Evolutionary conservation across 345 rosid species (phyloP), one percentile per base, ranked within the genome.

Genomic region (Cardiospermum halicacabum): DNA sequence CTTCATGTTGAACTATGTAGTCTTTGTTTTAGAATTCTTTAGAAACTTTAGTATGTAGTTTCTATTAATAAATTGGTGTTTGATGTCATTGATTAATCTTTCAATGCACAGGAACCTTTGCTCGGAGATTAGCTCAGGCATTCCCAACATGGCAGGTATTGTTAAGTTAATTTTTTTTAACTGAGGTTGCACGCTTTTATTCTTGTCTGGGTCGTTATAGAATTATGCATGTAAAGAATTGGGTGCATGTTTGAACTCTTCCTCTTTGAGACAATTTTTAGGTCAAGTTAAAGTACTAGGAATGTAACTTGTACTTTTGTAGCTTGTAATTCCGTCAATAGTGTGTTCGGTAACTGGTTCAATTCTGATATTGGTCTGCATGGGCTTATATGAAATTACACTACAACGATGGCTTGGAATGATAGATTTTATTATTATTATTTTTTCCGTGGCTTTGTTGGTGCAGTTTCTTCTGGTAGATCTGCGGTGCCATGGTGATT

Each of bases 401-500:
- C 32, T 6, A 53, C 25, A 36, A 11, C 61, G 40, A 31, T 18
- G 28, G 22, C 36, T 60, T 30, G 47, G 24, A 21, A 51, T 53
- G 12, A 36, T 30, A 27, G n/a, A n/a, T n/a, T n/a, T n/a, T n/a
- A 63, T 43, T 39, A 25, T 43, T 54, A 34, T 64, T 31, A 61
- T 43, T 32, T 27, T 19, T 32, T 47, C 25, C 22, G 2, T 34
- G 40, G 51, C 22, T 42, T 4, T 68, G 24, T 31, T 72, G 68
- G 53, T 54, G 18, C 85, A 90, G 98, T 93, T 89, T 84, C 92
- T 93, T 66, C 74, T 86, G 48, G 91, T 93, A 12, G 98, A 93
- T 77, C 73, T 93, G 56, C 86, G 97, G 61, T 93, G 98, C 79
- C 98, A 93, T 73, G 98, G 98, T 62, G 97, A 93, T 76, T 93